These are phyloP conservation scores for Basipetospora chlamydospora DNA, from an alignment of 2,329 filamentous ascomycete genomes.

Conservation along the genomic window DNA sequence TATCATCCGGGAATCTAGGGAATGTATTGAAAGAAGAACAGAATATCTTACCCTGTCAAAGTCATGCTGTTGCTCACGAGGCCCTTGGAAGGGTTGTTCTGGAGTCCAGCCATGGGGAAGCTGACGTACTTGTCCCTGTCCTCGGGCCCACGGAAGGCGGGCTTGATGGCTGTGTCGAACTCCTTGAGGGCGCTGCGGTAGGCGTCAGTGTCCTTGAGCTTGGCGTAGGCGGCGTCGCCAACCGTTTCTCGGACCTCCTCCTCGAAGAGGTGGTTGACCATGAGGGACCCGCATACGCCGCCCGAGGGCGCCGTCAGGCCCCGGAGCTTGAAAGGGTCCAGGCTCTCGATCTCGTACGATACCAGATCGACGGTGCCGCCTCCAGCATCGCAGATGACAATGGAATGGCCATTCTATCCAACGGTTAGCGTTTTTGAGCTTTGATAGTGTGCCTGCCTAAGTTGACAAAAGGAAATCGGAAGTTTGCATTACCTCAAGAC, in stretches of 20 bases:
- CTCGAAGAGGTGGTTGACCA: constrained; percentile 1
- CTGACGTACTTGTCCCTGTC: neutral
- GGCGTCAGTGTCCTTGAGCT: neutral
- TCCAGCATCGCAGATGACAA: constrained; percentile 1
- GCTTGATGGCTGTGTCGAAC: neutral
- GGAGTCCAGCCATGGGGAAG: neutral
- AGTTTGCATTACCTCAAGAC: neutral
- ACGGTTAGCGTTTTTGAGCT: too few species aligned
- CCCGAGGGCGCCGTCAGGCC: neutral
- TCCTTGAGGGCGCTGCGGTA: neutral
- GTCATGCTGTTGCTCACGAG: neutral
- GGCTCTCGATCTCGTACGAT: neutral
- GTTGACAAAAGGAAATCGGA: too few species aligned
- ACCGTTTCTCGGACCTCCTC: neutral
- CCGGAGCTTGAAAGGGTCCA: constrained; percentile 1
- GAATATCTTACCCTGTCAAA: neutral
- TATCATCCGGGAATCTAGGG: neutral
- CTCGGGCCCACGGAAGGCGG: neutral
- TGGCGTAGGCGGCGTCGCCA: neutral
- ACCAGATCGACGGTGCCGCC: constrained; percentile 1
- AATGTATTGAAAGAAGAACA: too few species aligned
- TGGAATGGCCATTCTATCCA: neutral
- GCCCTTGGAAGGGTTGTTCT: neutral
- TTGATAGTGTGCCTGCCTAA: too few species aligned
- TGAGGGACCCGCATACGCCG: neutral